Conservation (phyloP, 495 filamentous ascomycete species). For the Jackrogersella multiformis region DNA sequence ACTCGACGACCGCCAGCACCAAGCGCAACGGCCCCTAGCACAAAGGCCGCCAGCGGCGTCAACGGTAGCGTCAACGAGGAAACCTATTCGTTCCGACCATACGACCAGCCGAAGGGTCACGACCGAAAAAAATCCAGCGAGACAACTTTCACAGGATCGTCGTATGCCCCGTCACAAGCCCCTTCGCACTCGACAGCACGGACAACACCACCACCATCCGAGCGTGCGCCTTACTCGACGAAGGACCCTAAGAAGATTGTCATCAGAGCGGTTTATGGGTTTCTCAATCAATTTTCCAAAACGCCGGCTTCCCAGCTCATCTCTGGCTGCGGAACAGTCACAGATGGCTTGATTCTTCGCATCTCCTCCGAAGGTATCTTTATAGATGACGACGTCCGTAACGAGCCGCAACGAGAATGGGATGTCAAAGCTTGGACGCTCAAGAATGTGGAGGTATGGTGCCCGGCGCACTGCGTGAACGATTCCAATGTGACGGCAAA, state of each 20-base stretch:
- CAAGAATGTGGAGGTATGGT: constrained; percentile 91
- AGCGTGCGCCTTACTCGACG: constrained; percentile 77
- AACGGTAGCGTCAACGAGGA: constrained; percentile 72
- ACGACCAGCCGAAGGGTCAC: constrained; percentile 73
- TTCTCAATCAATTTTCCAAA: constrained; percentile 82
- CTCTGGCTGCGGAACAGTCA: constrained; percentile 74
- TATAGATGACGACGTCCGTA: constrained; percentile 92
- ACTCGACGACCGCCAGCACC: constrained; percentile 49
- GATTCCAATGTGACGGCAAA: constrained; percentile 48
- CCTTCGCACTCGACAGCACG: constrained; percentile 82
- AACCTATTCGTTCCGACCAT: constrained; percentile 81
- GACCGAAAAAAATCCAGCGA: constrained; percentile 64
- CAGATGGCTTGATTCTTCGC: constrained; percentile 81
- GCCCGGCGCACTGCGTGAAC: constrained; percentile 61
- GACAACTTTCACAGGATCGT: constrained; percentile 82
- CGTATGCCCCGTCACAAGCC: constrained; percentile 80
- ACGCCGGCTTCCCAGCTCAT: constrained; percentile 83
- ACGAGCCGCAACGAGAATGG: constrained; percentile 92
- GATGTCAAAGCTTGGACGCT: constrained; percentile 98
- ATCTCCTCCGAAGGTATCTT: constrained; percentile 93
- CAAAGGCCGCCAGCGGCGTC: constrained; percentile 68
- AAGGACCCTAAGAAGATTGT: constrained; percentile 95
- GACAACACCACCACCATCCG: constrained; percentile 83
- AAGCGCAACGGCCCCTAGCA: constrained; percentile 33
- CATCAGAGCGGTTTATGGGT: constrained; percentile 88